Percentiles rank a stretch among this genome's conserved stretches.
These are phyloP conservation scores for Aureobasidium sp. DNA, from an alignment of 2,329 filamentous ascomycete genomes.

Conservation along the genomic window DNA sequence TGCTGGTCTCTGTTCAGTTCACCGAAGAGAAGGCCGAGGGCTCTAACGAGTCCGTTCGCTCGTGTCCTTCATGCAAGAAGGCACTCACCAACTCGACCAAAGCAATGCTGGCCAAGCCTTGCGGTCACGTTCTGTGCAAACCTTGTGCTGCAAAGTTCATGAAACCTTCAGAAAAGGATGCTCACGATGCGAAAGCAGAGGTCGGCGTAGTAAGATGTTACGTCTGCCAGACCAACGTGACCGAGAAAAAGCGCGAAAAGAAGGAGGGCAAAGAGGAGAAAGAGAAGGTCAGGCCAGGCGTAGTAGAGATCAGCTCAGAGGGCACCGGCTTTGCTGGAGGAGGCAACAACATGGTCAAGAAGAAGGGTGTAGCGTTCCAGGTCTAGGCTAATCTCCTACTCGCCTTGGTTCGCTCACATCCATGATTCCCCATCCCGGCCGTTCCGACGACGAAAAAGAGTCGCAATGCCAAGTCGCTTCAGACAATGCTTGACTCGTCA, in stretches of 20 bases:
- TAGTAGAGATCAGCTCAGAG: slow-evolving; percentile 75
- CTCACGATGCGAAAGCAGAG: slow-evolving; percentile 52
- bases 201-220: slow-evolving; percentile 62
- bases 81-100: slow-evolving; percentile 72
- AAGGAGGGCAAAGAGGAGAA: slow-evolving; percentile 38
- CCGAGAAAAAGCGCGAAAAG: slow-evolving; percentile 30
- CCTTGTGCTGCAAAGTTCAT: slow-evolving; percentile 81
- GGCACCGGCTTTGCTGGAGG: slow-evolving; percentile 88
- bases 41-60: slow-evolving; percentile 36
- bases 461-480: slow-evolving; percentile 4
- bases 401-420: background rate
- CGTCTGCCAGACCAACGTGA: slow-evolving; percentile 78
- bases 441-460: background rate
- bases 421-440: background rate
- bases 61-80: slow-evolving; percentile 84
- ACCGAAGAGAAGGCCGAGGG: slow-evolving; percentile 56
- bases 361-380: slow-evolving; percentile 72
- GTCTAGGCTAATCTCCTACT: slow-evolving; percentile 43
- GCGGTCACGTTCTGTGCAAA: slow-evolving; percentile 85
- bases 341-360: slow-evolving; percentile 77
- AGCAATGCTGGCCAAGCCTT: slow-evolving; percentile 76
- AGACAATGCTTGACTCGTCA: background rate
- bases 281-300: slow-evolving; percentile 58
- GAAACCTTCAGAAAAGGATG: slow-evolving; percentile 48
- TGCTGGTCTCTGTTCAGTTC: slow-evolving; percentile 69